Evolutionary conservation across 306 rosid genomes (phyloP).

Genomic region (Cyclanthera cordifolia): DNA sequence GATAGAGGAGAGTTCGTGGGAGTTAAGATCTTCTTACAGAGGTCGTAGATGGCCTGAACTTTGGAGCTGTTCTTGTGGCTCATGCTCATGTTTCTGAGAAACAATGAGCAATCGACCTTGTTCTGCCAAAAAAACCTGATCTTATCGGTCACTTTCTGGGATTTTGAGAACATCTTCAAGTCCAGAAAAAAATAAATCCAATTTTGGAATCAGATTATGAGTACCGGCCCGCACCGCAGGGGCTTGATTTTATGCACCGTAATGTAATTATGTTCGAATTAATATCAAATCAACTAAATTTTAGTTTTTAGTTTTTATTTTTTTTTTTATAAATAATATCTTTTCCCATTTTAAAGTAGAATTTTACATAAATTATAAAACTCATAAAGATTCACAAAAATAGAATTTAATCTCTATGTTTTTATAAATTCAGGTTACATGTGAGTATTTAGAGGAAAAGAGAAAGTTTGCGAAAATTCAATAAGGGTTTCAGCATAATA

Average conservation of each 20-base stretch:
- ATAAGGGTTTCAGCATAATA: too few species aligned
- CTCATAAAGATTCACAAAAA: too few species aligned
- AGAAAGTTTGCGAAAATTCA: too few species aligned
- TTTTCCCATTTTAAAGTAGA: too few species aligned
- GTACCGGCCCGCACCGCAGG: background rate
- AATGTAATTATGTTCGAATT: background rate
- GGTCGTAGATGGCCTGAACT: constrained; percentile 55
- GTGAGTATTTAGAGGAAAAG: too few species aligned
- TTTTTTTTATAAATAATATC: too few species aligned
- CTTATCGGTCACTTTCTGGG: constrained; percentile 34
- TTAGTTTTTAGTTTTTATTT: too few species aligned
- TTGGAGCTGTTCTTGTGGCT: constrained; percentile 30
- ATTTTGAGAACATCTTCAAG: constrained; percentile 24
- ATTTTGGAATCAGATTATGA: background rate
- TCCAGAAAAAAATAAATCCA: background rate
- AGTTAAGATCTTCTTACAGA: constrained; percentile 46
- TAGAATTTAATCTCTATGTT: too few species aligned
- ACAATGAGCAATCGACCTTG: constrained; percentile 21
- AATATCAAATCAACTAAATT: too few species aligned
- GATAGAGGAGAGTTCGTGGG: constrained; percentile 39
- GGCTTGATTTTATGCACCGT: too few species aligned
- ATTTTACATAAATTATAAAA: too few species aligned
- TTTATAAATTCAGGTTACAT: too few species aligned
- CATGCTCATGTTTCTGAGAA: constrained; percentile 41
- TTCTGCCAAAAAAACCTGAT: constrained; percentile 18